These are phyloP conservation scores for Candida nanaspora DNA, from an alignment of 805 yeast species.

Conservation along the genomic window DNA sequence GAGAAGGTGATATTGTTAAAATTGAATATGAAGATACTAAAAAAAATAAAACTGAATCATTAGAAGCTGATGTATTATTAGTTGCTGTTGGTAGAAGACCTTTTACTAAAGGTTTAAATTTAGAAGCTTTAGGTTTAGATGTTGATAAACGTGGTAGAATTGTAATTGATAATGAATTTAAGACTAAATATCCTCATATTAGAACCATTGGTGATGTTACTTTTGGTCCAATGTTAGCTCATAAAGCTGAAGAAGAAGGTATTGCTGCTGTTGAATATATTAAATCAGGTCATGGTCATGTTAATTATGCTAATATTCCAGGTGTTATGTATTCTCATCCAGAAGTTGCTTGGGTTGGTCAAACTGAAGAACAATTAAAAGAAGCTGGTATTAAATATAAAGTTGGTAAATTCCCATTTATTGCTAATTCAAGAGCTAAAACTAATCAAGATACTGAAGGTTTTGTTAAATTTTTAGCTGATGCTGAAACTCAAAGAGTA, in stretches of 20 bases:
- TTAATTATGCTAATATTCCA: conserved; percentile 96
- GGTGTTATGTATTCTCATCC: conserved; percentile 99
- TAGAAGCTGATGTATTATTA: conserved; percentile 87
- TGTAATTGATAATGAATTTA: conserved; percentile 89
- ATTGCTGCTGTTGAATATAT: conserved; percentile 96
- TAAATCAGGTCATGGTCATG: conserved; percentile 93
- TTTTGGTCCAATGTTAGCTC: conserved; percentile 98
- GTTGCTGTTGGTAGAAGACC: conserved; percentile 99
- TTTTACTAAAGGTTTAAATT: conserved; percentile 80
- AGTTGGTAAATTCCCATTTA: conserved; percentile 96
- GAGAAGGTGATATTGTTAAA: conserved; percentile 84
- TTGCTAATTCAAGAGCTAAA: conserved; percentile 99
- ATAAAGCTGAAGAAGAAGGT: conserved; percentile 99
- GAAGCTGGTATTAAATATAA: conserved; percentile 87
- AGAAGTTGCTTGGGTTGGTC: conserved; percentile 99
- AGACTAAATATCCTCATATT: conserved; percentile 87
- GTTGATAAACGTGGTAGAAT: conserved; percentile 88
- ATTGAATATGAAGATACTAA: conserved; percentile 87
- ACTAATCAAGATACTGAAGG: conserved; percentile 97
- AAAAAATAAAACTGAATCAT: conserved; percentile 66
- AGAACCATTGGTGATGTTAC: conserved; percentile 98
- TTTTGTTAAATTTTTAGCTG: conserved; percentile 91
- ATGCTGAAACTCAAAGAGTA: conserved; percentile 94
- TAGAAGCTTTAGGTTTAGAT: conserved; percentile 86
- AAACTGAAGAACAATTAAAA: conserved; percentile 90